Conservation (phyloP, 2,329 filamentous ascomycete genomes). For the Aquanectria penicillioides region DNA sequence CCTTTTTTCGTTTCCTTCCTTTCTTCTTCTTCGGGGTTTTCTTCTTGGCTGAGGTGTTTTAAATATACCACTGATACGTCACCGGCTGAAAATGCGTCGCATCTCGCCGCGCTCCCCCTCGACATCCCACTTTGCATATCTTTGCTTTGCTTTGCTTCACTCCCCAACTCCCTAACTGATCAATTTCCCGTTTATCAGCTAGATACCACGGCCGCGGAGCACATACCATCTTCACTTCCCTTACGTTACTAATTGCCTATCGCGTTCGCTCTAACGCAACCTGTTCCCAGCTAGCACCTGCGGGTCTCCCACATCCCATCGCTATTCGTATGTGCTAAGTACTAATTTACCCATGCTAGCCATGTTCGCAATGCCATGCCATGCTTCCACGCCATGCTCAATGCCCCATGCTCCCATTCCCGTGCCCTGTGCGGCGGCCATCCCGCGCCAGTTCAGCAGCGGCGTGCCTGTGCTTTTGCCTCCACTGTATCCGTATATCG, state of each 20-base stretch:
- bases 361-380: background rate
- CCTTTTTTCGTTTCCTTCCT: background rate
- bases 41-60: constrained; percentile 6
- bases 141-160: background rate
- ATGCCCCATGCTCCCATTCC: constrained; percentile 1
- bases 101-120: background rate
- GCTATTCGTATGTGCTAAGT: constrained; percentile 6
- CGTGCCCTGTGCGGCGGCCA: constrained; percentile 1
- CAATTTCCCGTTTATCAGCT: background rate
- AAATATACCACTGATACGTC: constrained; percentile 15
- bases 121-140: background rate
- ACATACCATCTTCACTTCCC: background rate
- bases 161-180: background rate
- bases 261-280: background rate
- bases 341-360: constrained; percentile 11
- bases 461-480: constrained; percentile 2
- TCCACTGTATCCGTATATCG: constrained; percentile 5
- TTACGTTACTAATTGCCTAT: constrained; percentile 11
- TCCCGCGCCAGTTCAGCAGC: background rate
- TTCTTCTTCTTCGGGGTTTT: background rate
- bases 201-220: background rate
- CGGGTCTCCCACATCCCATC: constrained; percentile 7
- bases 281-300: background rate
- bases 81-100: background rate
- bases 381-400: constrained; percentile 8